phyloP scores from a whole-genome alignment of 768 basidiomycete species.

The Phaeotremella skinneri region DNA sequence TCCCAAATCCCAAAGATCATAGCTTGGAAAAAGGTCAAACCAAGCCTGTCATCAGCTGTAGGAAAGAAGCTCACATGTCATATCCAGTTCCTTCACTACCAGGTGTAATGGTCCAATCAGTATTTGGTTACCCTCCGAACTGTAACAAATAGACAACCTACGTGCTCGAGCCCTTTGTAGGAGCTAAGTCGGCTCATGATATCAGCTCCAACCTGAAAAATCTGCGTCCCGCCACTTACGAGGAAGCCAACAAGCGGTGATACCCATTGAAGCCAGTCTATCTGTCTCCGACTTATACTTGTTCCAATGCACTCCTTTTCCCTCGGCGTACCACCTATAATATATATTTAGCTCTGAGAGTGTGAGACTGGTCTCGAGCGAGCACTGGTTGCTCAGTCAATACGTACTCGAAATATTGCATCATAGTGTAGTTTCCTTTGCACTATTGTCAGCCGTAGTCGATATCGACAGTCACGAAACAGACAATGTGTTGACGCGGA shows the following conservation, averaged over 20 bases:
- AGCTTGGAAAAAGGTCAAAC: conserved; percentile 10
- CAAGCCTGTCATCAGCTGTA: background rate
- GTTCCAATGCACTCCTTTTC: conserved; percentile 52
- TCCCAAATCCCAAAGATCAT: conserved; percentile 52
- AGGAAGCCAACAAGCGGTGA: conserved; percentile 54
- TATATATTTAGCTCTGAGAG: background rate
- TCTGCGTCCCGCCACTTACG: conserved; percentile 37
- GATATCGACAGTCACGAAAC: background rate
- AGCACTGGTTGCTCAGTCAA: background rate
- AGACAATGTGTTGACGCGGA: background rate
- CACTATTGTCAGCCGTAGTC: background rate
- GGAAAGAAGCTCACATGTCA: conserved; percentile 40
- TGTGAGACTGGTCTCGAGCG: background rate
- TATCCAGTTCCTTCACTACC: conserved; percentile 51
- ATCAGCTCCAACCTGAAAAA: background rate
- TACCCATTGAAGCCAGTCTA: conserved; percentile 50
- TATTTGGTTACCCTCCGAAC: conserved; percentile 3
- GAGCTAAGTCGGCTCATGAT: conserved; percentile 22
- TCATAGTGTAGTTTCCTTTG: conserved; percentile 37
- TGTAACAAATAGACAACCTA: conserved; percentile 15
- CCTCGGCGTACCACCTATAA: conserved; percentile 32
- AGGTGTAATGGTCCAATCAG: background rate
- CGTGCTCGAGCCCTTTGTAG: conserved; percentile 49
- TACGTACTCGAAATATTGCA: conserved; percentile 40
- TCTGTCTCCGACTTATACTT: conserved; percentile 41